These are phyloP conservation scores for Chenopodium formosanum DNA, from an alignment of 148 eudicot genomes.

Conservation along the genomic window DNA sequence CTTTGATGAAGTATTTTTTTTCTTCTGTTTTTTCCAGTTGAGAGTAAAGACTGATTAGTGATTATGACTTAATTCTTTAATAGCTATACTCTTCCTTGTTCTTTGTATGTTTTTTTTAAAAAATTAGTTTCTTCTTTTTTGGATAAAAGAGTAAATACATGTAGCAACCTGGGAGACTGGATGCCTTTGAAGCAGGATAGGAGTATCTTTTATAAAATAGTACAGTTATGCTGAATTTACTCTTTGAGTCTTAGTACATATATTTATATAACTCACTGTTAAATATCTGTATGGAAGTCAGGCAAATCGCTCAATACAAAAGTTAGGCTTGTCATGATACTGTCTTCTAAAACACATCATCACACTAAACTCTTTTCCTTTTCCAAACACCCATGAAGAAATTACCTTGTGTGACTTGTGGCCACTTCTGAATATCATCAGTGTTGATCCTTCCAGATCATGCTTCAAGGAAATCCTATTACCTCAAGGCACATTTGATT, in stretches of 20 bases:
- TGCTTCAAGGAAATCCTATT: neutral
- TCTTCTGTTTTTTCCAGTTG: neutral
- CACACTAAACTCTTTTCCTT: neutral
- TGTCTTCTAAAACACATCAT: neutral
- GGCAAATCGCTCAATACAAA: neutral
- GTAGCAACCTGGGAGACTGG: neutral
- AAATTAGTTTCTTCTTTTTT: neutral
- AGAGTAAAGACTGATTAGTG: neutral
- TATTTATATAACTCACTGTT: neutral
- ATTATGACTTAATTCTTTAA: neutral
- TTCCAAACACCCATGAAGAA: neutral
- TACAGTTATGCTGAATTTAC: neutral
- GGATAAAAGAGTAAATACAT: neutral
- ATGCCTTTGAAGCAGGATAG: neutral
- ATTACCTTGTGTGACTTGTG: neutral
- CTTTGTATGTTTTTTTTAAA: neutral
- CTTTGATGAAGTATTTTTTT: slow-evolving; percentile 11
- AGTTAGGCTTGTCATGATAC: neutral
- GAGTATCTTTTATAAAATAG: neutral
- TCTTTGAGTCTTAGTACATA: neutral
- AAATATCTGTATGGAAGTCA: neutral
- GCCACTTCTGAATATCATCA: neutral
- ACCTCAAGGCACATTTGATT: neutral
- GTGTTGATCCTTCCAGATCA: neutral
- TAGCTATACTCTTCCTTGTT: neutral